Evolutionary conservation across 768 basidiomycete genomes (phyloP), one percentile per base, ranked within the genome.

Genomic region (Rossbeevera mucosa): DNA sequence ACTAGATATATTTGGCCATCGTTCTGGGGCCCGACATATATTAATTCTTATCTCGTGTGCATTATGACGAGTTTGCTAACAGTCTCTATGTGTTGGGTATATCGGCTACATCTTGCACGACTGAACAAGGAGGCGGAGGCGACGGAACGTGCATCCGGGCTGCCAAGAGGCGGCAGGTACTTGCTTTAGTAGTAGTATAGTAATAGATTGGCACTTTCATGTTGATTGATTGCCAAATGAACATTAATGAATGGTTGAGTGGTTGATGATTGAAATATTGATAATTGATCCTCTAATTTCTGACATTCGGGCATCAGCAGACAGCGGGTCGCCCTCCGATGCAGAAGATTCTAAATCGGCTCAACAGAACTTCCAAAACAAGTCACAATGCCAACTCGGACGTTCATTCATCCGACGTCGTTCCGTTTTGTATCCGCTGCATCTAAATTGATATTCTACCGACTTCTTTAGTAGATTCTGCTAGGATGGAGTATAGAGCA

Each of bases 11-110:
- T 81, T 13, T 90, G 85, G 83, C 86, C 83, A 7, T 70, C 67
- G 24, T 58, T 63, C 4, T 91, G 86, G 86, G 87, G 84, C 0
- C 86, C 83, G 2, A 77, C 77, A 5, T 92, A 91, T 64, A 66
- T 65, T 12, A 74, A 79, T 31, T 87, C 86, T 2, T 94, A 86
- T 68, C 77, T 76, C n/a, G 85, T 94, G 54, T 88, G 85, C 68
- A 82, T 85, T 31, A 69, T 80, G 46, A 76, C 78, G 57, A 80
- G 75, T 54, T 74, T 76, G 11, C 50, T 78, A 21, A 67, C 74
- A 6, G 77, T 83, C 25, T 55, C 74, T 22, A 74, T 83, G 69
- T 77, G 77, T 56, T 72, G 76, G 56, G 47, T 65, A 13, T 78
- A 82, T 64, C 70, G 79, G 29, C 52, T 61, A 22, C 69, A 80